Conservation (phyloP, 129 eudicot genomes). For the Rutidosis leptorrhynchoides region DNA sequence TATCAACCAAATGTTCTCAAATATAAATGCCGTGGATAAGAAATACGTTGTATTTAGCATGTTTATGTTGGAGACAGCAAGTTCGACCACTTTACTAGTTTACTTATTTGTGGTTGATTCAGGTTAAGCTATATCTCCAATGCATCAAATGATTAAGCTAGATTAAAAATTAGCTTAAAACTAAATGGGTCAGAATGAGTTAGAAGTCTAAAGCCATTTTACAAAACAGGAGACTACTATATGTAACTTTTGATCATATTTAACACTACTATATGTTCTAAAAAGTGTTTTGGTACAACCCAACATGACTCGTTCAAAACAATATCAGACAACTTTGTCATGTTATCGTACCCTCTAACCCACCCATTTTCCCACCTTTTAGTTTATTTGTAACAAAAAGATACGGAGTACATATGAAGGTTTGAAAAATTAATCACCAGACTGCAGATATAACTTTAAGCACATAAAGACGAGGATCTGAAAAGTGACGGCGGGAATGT, state of each 20-base stretch:
- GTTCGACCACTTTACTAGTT: neutral
- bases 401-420: neutral
- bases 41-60: neutral
- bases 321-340: neutral
- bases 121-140: neutral
- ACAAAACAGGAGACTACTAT: neutral
- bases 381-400: conserved; percentile 1
- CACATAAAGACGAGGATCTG: conserved; percentile 81
- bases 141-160: neutral
- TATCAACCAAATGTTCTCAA: neutral
- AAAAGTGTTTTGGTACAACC: neutral
- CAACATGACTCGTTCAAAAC: neutral
- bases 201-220: neutral
- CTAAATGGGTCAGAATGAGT: neutral
- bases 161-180: neutral
- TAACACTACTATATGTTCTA: neutral
- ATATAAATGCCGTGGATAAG: neutral
- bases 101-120: neutral
- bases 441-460: conserved; percentile 52
- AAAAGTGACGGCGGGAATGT: conserved; percentile 58
- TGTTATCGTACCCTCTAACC: neutral
- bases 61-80: neutral
- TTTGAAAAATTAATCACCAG: neutral
- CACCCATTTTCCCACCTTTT: neutral
- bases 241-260: neutral